A percentile compares a stretch with the other conserved stretches of the same genome.
Conservation (phyloP, 805 yeast genomes). For the Diddensiella santjacobensis region DNA sequence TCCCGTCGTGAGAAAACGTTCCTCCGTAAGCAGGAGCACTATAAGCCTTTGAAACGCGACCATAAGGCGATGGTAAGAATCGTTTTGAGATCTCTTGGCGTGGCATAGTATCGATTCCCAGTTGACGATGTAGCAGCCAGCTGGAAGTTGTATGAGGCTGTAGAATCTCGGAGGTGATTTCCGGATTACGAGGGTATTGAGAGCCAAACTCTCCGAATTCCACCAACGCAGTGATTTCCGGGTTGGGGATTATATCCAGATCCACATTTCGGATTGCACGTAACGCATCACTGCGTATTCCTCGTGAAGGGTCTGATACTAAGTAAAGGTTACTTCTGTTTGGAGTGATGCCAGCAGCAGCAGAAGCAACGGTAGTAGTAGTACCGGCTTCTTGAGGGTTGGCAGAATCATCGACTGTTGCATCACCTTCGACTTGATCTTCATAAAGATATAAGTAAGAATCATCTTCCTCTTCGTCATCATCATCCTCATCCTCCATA, state of each 20-base stretch:
- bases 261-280: conserved; percentile 4
- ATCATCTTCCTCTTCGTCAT: conserved; percentile 6
- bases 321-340: conserved; percentile 5
- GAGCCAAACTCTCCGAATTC: conserved; percentile 13
- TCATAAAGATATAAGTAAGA: background rate
- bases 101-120: conserved; percentile 7
- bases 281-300: conserved; percentile 2
- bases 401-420: background rate
- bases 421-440: background rate
- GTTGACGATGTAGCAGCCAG: conserved; percentile 15
- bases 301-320: background rate
- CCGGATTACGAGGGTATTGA: background rate
- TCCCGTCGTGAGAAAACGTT: conserved; percentile 29
- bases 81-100: conserved; percentile 17
- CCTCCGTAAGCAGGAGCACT: conserved; percentile 28
- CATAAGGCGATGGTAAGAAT: conserved; percentile 16
- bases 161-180: background rate
- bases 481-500: conserved; percentile 9
- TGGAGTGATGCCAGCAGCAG: too few species aligned
- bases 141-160: conserved; percentile 10
- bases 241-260: conserved; percentile 11
- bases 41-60: conserved; percentile 10
- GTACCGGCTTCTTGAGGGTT: background rate
- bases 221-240: conserved; percentile 1
- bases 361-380: background rate